Evolutionary conservation across 257 asterid genomes (phyloP), one percentile per base, ranked within the genome.

Genomic region (Solanum pinnatisectum): DNA sequence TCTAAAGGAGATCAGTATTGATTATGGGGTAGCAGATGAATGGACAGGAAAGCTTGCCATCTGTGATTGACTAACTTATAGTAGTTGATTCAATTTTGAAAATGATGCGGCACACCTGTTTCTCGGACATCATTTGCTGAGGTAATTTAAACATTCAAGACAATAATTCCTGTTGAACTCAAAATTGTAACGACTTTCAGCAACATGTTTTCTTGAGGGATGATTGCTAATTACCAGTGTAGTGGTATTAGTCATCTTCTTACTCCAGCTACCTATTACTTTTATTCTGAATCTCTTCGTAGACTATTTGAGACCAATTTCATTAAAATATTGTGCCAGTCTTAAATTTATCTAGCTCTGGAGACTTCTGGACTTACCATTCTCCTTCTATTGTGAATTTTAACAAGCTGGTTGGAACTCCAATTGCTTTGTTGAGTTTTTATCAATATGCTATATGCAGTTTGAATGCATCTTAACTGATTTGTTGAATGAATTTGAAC

Each of bases 11-110:
- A 93, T 96, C 74, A 93, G 96, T 86, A 89, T 96, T 79, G 98
- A 96, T 90, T 95, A 96, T 91, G 99, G 98, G 30, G 93, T 95
- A 68, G 94, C 93, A n/a, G 98, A 94, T 89, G 98, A 95, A 63
- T 89, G 85, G 86, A 89, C 89, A 44, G 98, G 93, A 83, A 94
- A 96, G 87, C 96, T 96, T 89, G 93, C 98, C 52, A 92, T 96
- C 85, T 95, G 98, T 90, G 89, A 94, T 88, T 95, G 89, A 88
- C 72, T 89, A 32, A 8, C 63, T 39, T 84, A 81, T 74, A 72
- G 60, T 89, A 67, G 86, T 90, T 87, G 86, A 88, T 83, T 85
- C 56, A 49, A 83, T 83, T 90, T 59, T 72, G 86, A 60, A 36
- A 88, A 40, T 89, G 59, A 40, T 84, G 88, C 86, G 30, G 89